These are phyloP conservation scores for Aspergillus transmontanensis DNA, from an alignment of 2,329 filamentous ascomycete genomes.

Conservation along the genomic window DNA sequence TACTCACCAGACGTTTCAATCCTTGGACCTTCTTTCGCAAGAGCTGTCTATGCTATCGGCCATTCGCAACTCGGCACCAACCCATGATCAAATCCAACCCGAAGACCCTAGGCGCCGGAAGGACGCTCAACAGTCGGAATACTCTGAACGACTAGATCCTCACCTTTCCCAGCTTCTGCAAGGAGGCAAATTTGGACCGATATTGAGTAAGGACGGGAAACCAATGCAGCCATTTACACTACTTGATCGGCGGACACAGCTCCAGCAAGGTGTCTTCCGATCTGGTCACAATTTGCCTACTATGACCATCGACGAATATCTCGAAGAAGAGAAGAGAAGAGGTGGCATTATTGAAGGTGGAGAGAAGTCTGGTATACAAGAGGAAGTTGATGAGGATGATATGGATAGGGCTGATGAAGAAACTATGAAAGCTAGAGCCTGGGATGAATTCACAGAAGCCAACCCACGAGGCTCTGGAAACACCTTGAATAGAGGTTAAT, in stretches of 20 bases:
- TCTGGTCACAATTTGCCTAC: slow-evolving; percentile 92
- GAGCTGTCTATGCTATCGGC: slow-evolving; percentile 81
- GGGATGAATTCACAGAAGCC: slow-evolving; percentile 92
- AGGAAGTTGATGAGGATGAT: slow-evolving; percentile 86
- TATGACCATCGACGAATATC: slow-evolving; percentile 97
- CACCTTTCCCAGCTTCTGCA: slow-evolving; percentile 56
- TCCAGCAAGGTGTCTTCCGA: slow-evolving; percentile 81
- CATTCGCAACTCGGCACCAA: slow-evolving; percentile 59
- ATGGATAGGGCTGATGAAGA: slow-evolving; percentile 83
- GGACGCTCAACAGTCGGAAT: slow-evolving; percentile 57
- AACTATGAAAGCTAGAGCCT: slow-evolving; percentile 88
- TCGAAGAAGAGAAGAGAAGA: slow-evolving; percentile 82
- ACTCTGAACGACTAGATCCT: slow-evolving; percentile 74
- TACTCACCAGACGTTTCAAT: slow-evolving; percentile 79
- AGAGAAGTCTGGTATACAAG: slow-evolving; percentile 67
- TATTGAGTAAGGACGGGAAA: slow-evolving; percentile 77
- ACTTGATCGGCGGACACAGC: slow-evolving; percentile 71
- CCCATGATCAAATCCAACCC: slow-evolving; percentile 33
- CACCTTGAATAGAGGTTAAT: slow-evolving; percentile 48
- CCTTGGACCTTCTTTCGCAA: slow-evolving; percentile 81
- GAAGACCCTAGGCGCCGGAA: slow-evolving; percentile 47
- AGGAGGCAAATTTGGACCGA: slow-evolving; percentile 62
- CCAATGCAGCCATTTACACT: slow-evolving; percentile 91
- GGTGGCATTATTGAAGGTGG: slow-evolving; percentile 92
- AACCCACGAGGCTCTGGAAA: slow-evolving; percentile 70